Conservation (phyloP, 2,329 filamentous ascomycete genomes). For the Pyrenochaeta sp. region DNA sequence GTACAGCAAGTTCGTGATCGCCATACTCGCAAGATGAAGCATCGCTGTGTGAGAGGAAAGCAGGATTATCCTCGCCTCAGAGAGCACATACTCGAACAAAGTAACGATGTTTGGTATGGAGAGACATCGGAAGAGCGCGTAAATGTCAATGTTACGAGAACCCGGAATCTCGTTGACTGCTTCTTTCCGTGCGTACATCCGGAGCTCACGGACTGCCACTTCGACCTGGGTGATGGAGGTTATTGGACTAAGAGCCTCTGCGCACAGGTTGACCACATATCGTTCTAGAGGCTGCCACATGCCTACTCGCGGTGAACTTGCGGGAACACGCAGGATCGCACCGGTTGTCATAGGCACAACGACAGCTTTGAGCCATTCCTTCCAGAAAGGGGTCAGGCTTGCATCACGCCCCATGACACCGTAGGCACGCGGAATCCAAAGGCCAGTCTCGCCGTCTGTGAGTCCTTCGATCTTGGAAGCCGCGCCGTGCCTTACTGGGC, state of each 20-base stretch:
- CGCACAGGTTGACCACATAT: slow-evolving; percentile 96
- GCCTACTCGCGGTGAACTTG: slow-evolving; percentile 88
- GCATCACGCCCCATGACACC: slow-evolving; percentile 88
- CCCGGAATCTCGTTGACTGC: slow-evolving; percentile 92
- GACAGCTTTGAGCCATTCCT: slow-evolving; percentile 94
- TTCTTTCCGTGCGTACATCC: slow-evolving; percentile 91
- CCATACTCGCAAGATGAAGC: slow-evolving; percentile 90
- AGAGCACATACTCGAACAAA: slow-evolving; percentile 90
- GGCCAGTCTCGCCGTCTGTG: slow-evolving; percentile 91
- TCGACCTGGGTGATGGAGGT: slow-evolving; percentile 97
- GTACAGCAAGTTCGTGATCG: slow-evolving; percentile 85
- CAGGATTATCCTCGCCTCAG: slow-evolving; percentile 94
- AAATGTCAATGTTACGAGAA: slow-evolving; percentile 89
- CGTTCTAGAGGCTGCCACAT: slow-evolving; percentile 96
- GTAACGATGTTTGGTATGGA: slow-evolving; percentile 92
- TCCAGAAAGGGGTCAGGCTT: slow-evolving; percentile 91
- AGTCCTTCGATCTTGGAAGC: slow-evolving; percentile 97
- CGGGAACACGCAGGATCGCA: slow-evolving; percentile 79
- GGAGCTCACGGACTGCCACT: slow-evolving; percentile 85
- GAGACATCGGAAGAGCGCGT: slow-evolving; percentile 87
- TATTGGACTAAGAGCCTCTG: slow-evolving; percentile 90
- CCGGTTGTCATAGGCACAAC: slow-evolving; percentile 97
- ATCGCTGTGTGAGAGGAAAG: slow-evolving; percentile 95
- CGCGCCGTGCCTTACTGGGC: slow-evolving; percentile 90
- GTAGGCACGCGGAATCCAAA: slow-evolving; percentile 95